Conservation (phyloP, 352 stramenopile genomes). For the Blastocystis sp. region DNA sequence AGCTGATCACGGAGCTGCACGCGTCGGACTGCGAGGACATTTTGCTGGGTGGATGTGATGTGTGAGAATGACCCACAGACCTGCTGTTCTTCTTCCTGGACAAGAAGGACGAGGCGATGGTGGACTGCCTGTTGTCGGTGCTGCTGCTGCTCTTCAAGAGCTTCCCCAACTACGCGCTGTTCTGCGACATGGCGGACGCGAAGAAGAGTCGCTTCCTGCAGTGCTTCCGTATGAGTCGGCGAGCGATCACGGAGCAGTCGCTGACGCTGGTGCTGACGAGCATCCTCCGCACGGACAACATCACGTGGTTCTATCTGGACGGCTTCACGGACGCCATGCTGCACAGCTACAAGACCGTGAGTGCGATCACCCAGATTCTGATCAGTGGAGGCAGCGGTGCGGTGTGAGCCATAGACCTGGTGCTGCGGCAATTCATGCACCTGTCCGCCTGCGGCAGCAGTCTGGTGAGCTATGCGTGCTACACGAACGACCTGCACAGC, state of each 20-base stretch:
- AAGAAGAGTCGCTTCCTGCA: slow-evolving; percentile 19
- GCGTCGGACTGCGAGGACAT: slow-evolving; percentile 46
- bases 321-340: slow-evolving; percentile 46
- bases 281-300: slow-evolving; percentile 46
- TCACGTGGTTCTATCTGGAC: slow-evolving; percentile 15
- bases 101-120: slow-evolving; percentile 27
- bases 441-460: background rate
- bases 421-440: slow-evolving; percentile 24
- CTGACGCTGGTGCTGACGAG: slow-evolving; percentile 40
- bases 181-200: background rate
- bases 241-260: slow-evolving; percentile 18
- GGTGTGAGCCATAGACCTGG: slow-evolving; percentile 14
- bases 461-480: slow-evolving; percentile 18
- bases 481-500: slow-evolving; percentile 26
- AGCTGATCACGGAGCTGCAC: slow-evolving; percentile 38
- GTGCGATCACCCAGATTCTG: slow-evolving; percentile 20
- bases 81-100: slow-evolving; percentile 35
- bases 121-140: slow-evolving; percentile 7
- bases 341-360: slow-evolving; percentile 31
- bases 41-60: slow-evolving; percentile 34
- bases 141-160: slow-evolving; percentile 56
- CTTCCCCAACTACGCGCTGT: slow-evolving; percentile 27
- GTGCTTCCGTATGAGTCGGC: slow-evolving; percentile 5
- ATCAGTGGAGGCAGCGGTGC: background rate
- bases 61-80: slow-evolving; percentile 4